Base-by-base conservation (phyloP, 1,284 basidiomycete species). In the Taiwanofungus camphoratus region DNA sequence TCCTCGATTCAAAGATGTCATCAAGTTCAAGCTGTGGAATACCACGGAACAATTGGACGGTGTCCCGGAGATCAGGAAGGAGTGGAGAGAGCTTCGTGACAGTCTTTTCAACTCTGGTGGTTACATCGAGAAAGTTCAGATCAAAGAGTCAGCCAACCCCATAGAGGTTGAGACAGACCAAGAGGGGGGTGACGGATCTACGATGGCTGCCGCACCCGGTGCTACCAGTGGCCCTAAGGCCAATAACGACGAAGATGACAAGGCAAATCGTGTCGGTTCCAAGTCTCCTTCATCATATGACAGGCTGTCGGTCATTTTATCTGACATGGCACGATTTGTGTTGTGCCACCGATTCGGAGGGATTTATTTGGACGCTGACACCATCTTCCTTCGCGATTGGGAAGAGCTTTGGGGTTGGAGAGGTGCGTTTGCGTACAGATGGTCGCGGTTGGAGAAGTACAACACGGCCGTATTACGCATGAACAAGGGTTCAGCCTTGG, bases 1-100 rank as follows among this genome's bases (percentile, higher is more conserved):
- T 56, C 68, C 70, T n/a, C 67, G 80, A 32, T 83, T 84, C 65
- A 67, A 70, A 48, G 78, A 81, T 47, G 69, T 79, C 27, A 75
- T 85, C 62, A 76, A 79, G 57, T 84, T 85, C 67, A 76, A 74
- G 56, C 67, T 82, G 58, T 85, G 82, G 82, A 83, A 84, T 56
- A 83, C 81, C 29, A 82, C 80, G 3, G 81, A 83, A 57, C 81
- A 82, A 58, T 66, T 85, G 18, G 82, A 85, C 53, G 74, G 71
- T 26, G 63, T 82, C 1, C 68, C 71, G 5, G 82, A 84, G 59
- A 61, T 84, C 38, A 68, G 69, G 54, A 66, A 77, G 45, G 77
- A 79, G 45, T 85, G 82, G 82, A 66, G 82, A 30, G 59, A 61
- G 11, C 50, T 66, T 35, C 54, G 60, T 26, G 64, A 65, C 41